phyloP scores from a whole-genome alignment of 495 filamentous ascomycete genomes.

The Aspergillus nidulans region DNA sequence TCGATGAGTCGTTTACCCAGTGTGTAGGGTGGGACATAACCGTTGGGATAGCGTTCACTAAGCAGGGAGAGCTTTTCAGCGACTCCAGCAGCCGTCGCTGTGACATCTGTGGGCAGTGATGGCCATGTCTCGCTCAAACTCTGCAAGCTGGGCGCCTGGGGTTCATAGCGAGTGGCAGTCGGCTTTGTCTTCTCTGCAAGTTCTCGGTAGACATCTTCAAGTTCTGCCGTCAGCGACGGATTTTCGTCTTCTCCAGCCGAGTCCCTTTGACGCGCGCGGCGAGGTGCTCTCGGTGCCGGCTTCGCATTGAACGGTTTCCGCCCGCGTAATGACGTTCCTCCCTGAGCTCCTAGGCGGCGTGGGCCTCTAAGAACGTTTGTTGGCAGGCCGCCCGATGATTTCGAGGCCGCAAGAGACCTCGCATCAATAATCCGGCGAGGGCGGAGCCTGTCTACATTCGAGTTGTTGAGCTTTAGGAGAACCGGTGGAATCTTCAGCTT shows the following conservation, averaged over 20 bases:
- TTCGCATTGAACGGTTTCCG: constrained; percentile 20
- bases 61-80: constrained; percentile 34
- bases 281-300: constrained; percentile 2
- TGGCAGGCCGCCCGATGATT: constrained; percentile 23
- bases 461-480: constrained; percentile 13
- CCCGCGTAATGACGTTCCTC: constrained; percentile 12
- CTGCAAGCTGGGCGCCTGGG: constrained; percentile 24
- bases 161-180: constrained; percentile 32
- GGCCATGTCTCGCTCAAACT: constrained; percentile 41
- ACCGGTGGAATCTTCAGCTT: constrained; percentile 21
- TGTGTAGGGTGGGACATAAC: constrained; percentile 36
- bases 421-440: constrained; percentile 38
- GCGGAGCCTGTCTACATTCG: constrained; percentile 19
- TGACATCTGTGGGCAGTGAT: constrained; percentile 31
- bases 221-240: constrained; percentile 15
- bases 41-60: constrained; percentile 35
- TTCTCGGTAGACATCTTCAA: constrained; percentile 32
- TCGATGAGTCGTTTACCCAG: constrained; percentile 38
- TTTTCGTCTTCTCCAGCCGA: constrained; percentile 25
- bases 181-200: constrained; percentile 28
- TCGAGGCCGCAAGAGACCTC: constrained; percentile 35
- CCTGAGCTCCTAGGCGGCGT: constrained; percentile 21
- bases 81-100: constrained; percentile 29
- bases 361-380: constrained; percentile 34
- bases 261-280: constrained; percentile 12